Evolutionary conservation across 805 yeast genomes (phyloP), one percentile per base, ranked within the genome.

Genomic region (Debaryomyces castellii): DNA sequence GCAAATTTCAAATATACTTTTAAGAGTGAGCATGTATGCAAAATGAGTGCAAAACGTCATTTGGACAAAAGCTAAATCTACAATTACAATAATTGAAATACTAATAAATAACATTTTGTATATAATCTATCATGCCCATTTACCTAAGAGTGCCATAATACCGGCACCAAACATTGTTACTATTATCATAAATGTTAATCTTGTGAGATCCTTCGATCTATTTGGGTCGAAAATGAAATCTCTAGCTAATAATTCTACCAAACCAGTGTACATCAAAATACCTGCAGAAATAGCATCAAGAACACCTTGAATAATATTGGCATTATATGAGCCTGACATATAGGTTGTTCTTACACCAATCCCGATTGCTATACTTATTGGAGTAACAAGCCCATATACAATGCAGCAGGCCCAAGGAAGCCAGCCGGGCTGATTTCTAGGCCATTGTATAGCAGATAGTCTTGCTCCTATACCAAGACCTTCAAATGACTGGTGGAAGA

Each of bases 271-370:
- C 23, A 87, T 69, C 54, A 88, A 70, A 46, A 88, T 83, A 40
- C 96, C 96, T 0, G 92, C 76, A 23, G 92, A 85, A 39, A 88
- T 72, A 1, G 92, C 72, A 59, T 88, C 94, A 53, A 86, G 82
- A 3, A 79, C 74, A 40, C 96, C 96, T 45, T 81, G 84, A 1
- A 87, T 74, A 46, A 85, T 78, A 44, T 83, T 69, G 2, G 87
- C 80, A 1, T 66, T 75, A 57, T 80, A 68, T 11, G 87, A 77
- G 9, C 76, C 79, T 36, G 87, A 82, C 36, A 77, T 73, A 58
- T 82, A 86, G 6, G 82, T 63, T 32, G 74, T 63, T 57, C 92
- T 78, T 3, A 85, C 87, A 37, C 90, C 90, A 28, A 89, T 65
- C 34, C 96, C 96, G 53, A 86, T 81, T 3, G 86, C 90, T 53